Percentiles rank a stretch among this genome's conserved stretches.
phyloP scores from a whole-genome alignment of 805 yeast genomes.

The Yarrowia deformans region DNA sequence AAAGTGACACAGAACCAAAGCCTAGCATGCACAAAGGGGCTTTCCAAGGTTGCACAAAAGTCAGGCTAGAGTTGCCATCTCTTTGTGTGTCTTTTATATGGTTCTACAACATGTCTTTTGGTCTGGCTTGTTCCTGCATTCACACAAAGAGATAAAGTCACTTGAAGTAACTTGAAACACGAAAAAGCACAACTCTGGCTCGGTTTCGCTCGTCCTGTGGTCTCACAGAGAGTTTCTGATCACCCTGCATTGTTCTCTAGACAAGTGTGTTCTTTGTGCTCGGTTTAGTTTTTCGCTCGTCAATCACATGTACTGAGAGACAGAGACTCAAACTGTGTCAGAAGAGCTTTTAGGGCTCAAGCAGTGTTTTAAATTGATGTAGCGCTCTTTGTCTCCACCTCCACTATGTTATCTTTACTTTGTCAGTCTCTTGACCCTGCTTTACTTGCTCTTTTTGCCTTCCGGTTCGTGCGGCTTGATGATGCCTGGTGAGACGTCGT shows the following conservation, averaged over 20 bases:
- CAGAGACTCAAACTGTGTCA: no score
- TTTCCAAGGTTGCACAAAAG: not conserved
- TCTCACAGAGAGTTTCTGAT: no score
- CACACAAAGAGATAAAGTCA: not conserved
- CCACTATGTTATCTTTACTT: no score
- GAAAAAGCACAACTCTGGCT: not conserved
- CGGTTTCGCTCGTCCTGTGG: not conserved
- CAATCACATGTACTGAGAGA: no score
- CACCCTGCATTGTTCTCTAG: no score
- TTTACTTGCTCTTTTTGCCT: not conserved
- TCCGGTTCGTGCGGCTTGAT: constrained; percentile 1
- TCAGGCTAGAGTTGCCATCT: not conserved
- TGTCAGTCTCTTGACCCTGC: not conserved
- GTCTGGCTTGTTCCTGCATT: constrained; percentile 2
- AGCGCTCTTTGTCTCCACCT: no score
- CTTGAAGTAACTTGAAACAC: not conserved
- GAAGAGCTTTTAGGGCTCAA: no score
- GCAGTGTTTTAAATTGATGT: no score
- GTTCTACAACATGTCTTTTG: not conserved
- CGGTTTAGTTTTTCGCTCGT: no score
- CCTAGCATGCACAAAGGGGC: not conserved
- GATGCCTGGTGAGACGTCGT: not conserved
- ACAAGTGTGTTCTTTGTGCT: no score
- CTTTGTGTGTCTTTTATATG: not conserved
- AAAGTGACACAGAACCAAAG: constrained; percentile 17